A percentile compares a stretch with the other conserved stretches of the same genome.
These are phyloP conservation scores for Aspergillus neoniger DNA, from an alignment of 2,329 filamentous ascomycete genomes.

Conservation along the genomic window DNA sequence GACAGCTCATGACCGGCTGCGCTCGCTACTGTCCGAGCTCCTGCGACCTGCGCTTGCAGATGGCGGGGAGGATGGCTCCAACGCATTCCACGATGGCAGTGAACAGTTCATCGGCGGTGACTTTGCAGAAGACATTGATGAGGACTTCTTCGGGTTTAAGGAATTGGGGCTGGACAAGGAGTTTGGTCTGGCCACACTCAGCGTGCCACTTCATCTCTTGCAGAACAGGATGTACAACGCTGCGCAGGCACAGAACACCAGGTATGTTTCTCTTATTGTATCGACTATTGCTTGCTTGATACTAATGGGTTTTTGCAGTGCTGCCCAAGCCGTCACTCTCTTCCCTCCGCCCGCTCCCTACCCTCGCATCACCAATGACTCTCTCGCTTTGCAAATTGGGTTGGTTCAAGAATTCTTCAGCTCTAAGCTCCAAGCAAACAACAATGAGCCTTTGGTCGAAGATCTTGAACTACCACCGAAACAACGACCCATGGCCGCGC, in stretches of 20 bases:
- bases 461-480: constrained; percentile 94
- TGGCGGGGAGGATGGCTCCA: constrained; percentile 77
- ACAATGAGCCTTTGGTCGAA: constrained; percentile 80
- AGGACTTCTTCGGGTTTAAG: constrained; percentile 99
- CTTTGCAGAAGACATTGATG: constrained; percentile 95
- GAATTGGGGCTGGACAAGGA: constrained; percentile 90
- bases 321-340: constrained; percentile 56
- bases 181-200: constrained; percentile 82
- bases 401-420: constrained; percentile 90
- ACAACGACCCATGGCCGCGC: constrained; percentile 62
- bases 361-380: constrained; percentile 77
- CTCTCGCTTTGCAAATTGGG: constrained; percentile 76
- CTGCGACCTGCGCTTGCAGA: constrained; percentile 85
- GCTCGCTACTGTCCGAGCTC: constrained; percentile 86
- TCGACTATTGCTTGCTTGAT: constrained; percentile 2
- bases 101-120: constrained; percentile 96
- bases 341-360: constrained; percentile 67
- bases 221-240: constrained; percentile 87
- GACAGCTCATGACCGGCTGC: constrained; percentile 92
- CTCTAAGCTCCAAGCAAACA: constrained; percentile 80
- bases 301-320: constrained; percentile 23
- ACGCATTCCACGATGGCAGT: constrained; percentile 92
- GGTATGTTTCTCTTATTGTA: constrained; percentile 41
- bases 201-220: constrained; percentile 89
- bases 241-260: constrained; percentile 74